Conservation (phyloP, 2,329 filamentous ascomycete species). For the Metarhizium rileyi region DNA sequence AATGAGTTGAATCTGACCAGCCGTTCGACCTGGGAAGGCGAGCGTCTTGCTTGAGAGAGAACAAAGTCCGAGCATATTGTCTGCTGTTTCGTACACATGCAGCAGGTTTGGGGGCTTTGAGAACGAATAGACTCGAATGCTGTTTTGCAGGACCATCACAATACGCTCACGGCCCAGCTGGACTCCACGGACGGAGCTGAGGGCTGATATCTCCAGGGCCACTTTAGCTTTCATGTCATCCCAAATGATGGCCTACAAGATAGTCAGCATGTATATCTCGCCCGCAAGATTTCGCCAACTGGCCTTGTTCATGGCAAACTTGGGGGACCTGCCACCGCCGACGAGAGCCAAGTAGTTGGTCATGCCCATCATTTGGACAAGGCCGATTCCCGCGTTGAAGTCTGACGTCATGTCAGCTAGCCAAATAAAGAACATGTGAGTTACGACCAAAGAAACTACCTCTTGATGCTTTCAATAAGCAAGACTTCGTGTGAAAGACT, state of each 20-base stretch:
- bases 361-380: conserved; percentile 78
- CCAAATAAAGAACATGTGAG: not conserved
- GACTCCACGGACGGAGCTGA: conserved; percentile 71
- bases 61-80: conserved; percentile 74
- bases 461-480: conserved; percentile 51
- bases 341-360: conserved; percentile 84
- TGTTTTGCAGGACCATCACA: conserved; percentile 72
- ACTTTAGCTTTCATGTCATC: conserved; percentile 70
- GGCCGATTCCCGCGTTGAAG: conserved; percentile 72
- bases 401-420: conserved; percentile 31
- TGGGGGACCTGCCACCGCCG: conserved; percentile 75
- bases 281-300: not conserved
- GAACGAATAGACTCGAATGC: conserved; percentile 72
- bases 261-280: not conserved
- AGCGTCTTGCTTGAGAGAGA: conserved; percentile 64
- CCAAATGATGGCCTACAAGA: conserved; percentile 68
- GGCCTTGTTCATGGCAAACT: conserved; percentile 80
- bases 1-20: conserved; percentile 83
- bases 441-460: conserved; percentile 20
- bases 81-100: conserved; percentile 72
- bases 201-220: conserved; percentile 69
- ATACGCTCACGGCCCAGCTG: conserved; percentile 68
- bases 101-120: conserved; percentile 60
- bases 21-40: conserved; percentile 77
- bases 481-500: conserved; percentile 68